A percentile compares a stretch with the other conserved stretches of the same genome.
These are phyloP conservation scores for Alnus glutinosa DNA, from an alignment of 306 rosid genomes.

Conservation along the genomic window DNA sequence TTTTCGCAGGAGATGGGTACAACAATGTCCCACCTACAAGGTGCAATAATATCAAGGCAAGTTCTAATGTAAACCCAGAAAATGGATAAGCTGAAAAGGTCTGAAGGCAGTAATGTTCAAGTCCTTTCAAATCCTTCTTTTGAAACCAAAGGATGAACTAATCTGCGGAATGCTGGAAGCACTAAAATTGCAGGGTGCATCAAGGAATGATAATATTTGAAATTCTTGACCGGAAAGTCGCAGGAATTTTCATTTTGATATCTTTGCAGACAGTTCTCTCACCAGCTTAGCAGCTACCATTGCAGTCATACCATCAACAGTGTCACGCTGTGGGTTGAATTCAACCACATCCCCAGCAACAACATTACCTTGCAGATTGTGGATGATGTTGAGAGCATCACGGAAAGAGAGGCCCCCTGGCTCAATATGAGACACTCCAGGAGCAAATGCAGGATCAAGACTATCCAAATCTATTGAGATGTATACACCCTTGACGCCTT, in stretches of 20 bases:
- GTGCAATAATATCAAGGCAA: not conserved
- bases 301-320: slow-evolving; percentile 96
- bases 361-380: slow-evolving; percentile 80
- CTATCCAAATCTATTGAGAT: slow-evolving; percentile 88
- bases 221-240: not conserved
- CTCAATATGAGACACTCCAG: slow-evolving; percentile 97
- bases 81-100: not conserved
- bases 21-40: not conserved
- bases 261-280: slow-evolving; percentile 86
- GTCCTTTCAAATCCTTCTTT: not conserved
- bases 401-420: slow-evolving; percentile 97
- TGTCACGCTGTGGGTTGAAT: slow-evolving; percentile 92
- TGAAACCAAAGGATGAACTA: not conserved
- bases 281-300: slow-evolving; percentile 99
- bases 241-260: slow-evolving; percentile 52
- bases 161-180: slow-evolving; percentile 11
- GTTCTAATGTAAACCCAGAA: not conserved
- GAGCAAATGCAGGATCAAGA: slow-evolving; percentile 97
- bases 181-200: slow-evolving; percentile 3
- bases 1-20: not conserved
- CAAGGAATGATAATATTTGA: slow-evolving; percentile 5
- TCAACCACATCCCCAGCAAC: slow-evolving; percentile 92
- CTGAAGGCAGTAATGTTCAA: not conserved
- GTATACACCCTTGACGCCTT: slow-evolving; percentile 91
- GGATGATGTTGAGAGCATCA: slow-evolving; percentile 84